phyloP scores from a whole-genome alignment of 805 yeast genomes.

The Suhomyces sp. region DNA sequence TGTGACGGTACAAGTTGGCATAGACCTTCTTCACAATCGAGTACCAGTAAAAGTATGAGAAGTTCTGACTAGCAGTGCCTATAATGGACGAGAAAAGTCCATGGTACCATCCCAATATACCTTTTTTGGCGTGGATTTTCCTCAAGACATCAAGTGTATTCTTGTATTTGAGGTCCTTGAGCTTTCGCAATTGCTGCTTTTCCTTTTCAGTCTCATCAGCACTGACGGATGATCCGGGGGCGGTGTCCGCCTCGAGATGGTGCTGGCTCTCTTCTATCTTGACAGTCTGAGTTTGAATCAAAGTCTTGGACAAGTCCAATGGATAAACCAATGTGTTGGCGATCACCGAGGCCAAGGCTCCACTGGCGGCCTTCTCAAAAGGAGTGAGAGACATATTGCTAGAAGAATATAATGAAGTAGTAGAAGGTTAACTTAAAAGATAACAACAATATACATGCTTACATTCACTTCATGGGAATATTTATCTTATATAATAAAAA shows the following conservation, averaged over 20 bases:
- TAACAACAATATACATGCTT: not conserved
- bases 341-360: constrained; percentile 75
- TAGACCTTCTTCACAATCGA: constrained; percentile 62
- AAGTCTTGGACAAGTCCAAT: constrained; percentile 71
- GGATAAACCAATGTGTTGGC: constrained; percentile 83
- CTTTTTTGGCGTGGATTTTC: constrained; percentile 57
- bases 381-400: constrained; percentile 52
- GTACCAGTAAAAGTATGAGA: constrained; percentile 87
- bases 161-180: constrained; percentile 38
- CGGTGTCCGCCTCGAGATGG: not conserved
- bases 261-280: constrained; percentile 15
- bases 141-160: constrained; percentile 60
- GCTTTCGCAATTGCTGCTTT: constrained; percentile 10
- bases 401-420: not conserved
- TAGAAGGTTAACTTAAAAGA: not conserved
- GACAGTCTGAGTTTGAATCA: constrained; percentile 65
- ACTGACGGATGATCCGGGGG: not conserved
- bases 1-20: constrained; percentile 34
- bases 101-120: constrained; percentile 66
- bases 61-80: constrained; percentile 74
- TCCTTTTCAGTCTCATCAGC: constrained; percentile 6
- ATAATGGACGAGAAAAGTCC: constrained; percentile 66
- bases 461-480: not conserved
- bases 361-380: constrained; percentile 76
- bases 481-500: not conserved